A percentile compares a stretch with the other conserved stretches of the same genome.
These are phyloP conservation scores for Quercus cerris DNA, from an alignment of 306 rosid species.

Conservation along the genomic window DNA sequence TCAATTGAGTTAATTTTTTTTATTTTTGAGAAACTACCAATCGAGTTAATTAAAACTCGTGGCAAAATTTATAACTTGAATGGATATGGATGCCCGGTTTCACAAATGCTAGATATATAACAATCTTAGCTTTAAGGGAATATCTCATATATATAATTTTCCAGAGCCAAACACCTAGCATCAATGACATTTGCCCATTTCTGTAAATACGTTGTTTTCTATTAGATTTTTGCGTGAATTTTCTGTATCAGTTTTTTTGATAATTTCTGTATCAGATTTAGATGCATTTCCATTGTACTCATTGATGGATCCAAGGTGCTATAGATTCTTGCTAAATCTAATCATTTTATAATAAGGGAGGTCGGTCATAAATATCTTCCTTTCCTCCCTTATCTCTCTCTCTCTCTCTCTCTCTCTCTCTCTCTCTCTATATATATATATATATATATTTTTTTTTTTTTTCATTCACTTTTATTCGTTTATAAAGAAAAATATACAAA, in stretches of 20 bases:
- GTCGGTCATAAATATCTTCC: slow-evolving; percentile 17
- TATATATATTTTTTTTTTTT: too few relatives aligned
- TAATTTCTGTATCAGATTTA: neutral
- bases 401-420: too few relatives aligned
- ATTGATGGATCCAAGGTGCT: slow-evolving; percentile 38
- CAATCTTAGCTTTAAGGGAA: too few relatives aligned
- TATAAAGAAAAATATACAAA: neutral
- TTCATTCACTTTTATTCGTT: neutral
- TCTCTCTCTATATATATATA: too few relatives aligned
- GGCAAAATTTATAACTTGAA: too few relatives aligned
- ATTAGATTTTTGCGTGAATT: slow-evolving; percentile 15
- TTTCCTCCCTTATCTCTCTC: rapidly evolving
- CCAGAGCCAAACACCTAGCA: too few relatives aligned
- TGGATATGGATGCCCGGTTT: too few relatives aligned
- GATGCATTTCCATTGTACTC: slow-evolving; percentile 21
- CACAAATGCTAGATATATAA: too few relatives aligned
- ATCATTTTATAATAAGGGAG: neutral
- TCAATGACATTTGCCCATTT: slow-evolving; percentile 3
- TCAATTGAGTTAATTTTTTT: too few relatives aligned
- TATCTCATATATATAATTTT: too few relatives aligned
- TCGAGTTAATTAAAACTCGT: too few relatives aligned
- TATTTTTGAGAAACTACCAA: too few relatives aligned
- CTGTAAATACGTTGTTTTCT: slow-evolving; percentile 16
- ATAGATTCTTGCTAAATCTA: neutral
- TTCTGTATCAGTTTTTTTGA: neutral